phyloP scores from a whole-genome alignment of 2,329 filamentous ascomycete species.

The Fusarium sterilihyphosum region DNA sequence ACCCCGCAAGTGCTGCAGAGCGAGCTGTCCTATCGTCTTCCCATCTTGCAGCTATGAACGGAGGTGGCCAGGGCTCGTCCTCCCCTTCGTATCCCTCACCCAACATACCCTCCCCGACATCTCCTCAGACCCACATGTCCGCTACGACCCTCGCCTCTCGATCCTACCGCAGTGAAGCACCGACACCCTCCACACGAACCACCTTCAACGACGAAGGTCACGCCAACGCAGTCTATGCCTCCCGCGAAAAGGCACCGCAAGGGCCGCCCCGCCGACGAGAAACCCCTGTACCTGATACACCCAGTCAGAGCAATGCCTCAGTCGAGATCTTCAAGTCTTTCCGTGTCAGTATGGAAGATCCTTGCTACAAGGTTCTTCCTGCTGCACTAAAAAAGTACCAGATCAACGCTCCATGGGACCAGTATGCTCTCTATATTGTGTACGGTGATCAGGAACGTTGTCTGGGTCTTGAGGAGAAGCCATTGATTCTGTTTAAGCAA shows the following conservation, averaged over 20 bases:
- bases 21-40: conserved; percentile 74
- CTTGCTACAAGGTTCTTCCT: conserved; percentile 95
- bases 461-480: conserved; percentile 89
- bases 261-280: conserved; percentile 66
- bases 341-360: conserved; percentile 96
- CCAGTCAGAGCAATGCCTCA: conserved; percentile 64
- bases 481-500: conserved; percentile 95
- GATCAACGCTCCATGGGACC: conserved; percentile 96
- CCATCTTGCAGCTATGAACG: conserved; percentile 76
- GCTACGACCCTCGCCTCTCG: conserved; percentile 69
- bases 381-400: conserved; percentile 98
- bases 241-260: conserved; percentile 45
- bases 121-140: conserved; percentile 65
- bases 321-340: conserved; percentile 99
- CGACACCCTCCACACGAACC: conserved; percentile 63
- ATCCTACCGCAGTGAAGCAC: conserved; percentile 67
- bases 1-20: conserved; percentile 75
- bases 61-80: conserved; percentile 64
- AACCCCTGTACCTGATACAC: conserved; percentile 71
- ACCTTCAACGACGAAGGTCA: conserved; percentile 65
- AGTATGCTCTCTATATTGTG: conserved; percentile 97
- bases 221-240: conserved; percentile 38
- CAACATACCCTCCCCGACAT: conserved; percentile 77
- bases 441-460: conserved; percentile 98
- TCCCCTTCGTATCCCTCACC: conserved; percentile 67